phyloP scores from a whole-genome alignment of 2,329 filamentous ascomycete species.

The Fusarium armeniacum region DNA sequence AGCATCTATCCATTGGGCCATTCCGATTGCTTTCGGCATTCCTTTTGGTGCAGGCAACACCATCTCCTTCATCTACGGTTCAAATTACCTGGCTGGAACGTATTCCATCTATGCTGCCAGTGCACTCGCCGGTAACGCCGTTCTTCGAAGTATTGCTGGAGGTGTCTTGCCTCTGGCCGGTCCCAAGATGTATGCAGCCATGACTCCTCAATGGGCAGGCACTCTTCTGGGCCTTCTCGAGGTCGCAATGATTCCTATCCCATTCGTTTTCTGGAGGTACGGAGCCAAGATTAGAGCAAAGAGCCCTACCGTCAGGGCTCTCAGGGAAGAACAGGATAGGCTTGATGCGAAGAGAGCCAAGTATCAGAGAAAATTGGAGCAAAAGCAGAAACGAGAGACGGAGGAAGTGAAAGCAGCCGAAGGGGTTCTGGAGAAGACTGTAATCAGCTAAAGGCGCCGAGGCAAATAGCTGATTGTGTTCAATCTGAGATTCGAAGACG shows the following conservation, averaged over 20 bases:
- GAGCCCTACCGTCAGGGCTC: conserved; percentile 62
- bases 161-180: conserved; percentile 83
- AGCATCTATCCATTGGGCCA: conserved; percentile 82
- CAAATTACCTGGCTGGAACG: conserved; percentile 82
- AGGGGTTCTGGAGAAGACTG: conserved; percentile 26
- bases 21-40: conserved; percentile 81
- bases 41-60: conserved; percentile 84
- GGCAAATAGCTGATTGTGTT: neutral
- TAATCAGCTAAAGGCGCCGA: conserved; percentile 3
- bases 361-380: conserved; percentile 47
- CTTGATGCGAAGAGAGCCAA: conserved; percentile 53
- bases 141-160: conserved; percentile 80
- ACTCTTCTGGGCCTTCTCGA: conserved; percentile 82
- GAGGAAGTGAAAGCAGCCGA: conserved; percentile 11
- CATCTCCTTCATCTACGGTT: conserved; percentile 84
- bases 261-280: conserved; percentile 80
- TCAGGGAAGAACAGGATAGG: conserved; percentile 61
- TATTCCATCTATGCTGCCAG: conserved; percentile 88
- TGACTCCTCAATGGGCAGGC: conserved; percentile 84
- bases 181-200: conserved; percentile 74
- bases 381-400: conserved; percentile 20
- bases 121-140: conserved; percentile 83
- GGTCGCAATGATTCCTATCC: conserved; percentile 81
- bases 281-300: conserved; percentile 66
- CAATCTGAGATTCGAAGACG: neutral